phyloP scores from a whole-genome alignment of 192 early-diverging fungal genomes.

The Phlyctochytrium bullatum region DNA sequence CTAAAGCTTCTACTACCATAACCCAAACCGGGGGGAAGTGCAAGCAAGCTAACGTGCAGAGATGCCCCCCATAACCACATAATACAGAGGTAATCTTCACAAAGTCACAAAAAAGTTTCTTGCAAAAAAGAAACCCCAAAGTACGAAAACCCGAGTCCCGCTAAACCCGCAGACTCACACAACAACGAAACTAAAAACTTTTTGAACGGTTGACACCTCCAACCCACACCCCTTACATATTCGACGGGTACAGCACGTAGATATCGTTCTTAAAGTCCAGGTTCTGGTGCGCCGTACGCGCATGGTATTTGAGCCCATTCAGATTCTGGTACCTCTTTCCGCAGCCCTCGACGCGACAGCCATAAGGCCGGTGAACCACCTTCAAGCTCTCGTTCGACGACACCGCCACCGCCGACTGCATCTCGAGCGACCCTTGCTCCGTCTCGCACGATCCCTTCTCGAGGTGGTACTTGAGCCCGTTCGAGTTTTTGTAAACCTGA shows the following conservation, averaged over 20 bases:
- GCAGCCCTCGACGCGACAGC: slow-evolving; percentile 53
- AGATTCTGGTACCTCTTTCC: slow-evolving; percentile 95
- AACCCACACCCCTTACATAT: no score
- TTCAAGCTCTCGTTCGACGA: slow-evolving; percentile 26
- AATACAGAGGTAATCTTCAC: no score
- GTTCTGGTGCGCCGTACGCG: slow-evolving; percentile 33
- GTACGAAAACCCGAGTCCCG: no score
- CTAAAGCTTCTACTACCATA: no score
- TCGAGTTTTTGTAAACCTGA: slow-evolving; percentile 96
- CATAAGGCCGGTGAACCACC: slow-evolving; percentile 34
- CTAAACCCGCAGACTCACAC: no score
- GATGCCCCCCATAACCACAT: no score
- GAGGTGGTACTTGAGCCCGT: slow-evolving; percentile 97
- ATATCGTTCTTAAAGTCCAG: slow-evolving; percentile 36
- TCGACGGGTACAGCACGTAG: slow-evolving; percentile 24
- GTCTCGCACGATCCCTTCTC: slow-evolving; percentile 66
- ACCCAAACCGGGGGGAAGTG: no score
- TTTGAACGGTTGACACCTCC: no score
- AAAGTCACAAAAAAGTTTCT: no score
- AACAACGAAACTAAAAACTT: no score
- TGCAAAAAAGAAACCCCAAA: no score
- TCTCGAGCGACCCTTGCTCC: slow-evolving; percentile 27
- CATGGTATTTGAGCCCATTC: slow-evolving; percentile 94
- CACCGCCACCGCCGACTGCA: slow-evolving; percentile 15
- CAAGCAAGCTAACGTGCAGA: no score